A percentile compares a stretch with the other conserved stretches of the same genome.
Evolutionary conservation across 495 filamentous ascomycete genomes (phyloP).

Genomic region (Hyaloscypha bicolor): DNA sequence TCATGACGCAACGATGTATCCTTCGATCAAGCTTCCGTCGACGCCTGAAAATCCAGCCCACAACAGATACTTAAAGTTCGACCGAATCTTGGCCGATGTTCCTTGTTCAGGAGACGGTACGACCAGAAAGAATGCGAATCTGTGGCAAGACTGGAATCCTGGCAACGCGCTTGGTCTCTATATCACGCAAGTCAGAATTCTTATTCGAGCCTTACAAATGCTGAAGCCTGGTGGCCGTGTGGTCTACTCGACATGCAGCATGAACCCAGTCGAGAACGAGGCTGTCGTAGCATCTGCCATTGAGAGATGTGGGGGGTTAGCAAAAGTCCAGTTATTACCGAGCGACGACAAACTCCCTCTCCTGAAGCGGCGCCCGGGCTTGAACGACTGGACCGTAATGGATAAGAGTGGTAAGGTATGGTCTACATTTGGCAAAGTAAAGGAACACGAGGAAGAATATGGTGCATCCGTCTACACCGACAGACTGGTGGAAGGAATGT

Average conservation of each 20-base stretch:
- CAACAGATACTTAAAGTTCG: conserved; percentile 88
- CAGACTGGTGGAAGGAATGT: conserved; percentile 78
- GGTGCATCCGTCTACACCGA: conserved; percentile 54
- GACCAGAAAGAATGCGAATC: conserved; percentile 80
- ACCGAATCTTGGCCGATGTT: conserved; percentile 94
- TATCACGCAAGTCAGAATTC: conserved; percentile 80
- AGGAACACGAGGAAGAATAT: conserved; percentile 59
- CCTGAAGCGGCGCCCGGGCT: conserved; percentile 72
- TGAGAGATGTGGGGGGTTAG: conserved; percentile 81
- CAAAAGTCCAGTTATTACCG: conserved; percentile 82
- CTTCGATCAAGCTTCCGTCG: conserved; percentile 77
- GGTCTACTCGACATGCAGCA: conserved; percentile 96
- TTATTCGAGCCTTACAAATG: conserved; percentile 94
- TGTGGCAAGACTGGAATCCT: conserved; percentile 95
- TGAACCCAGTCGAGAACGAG: conserved; percentile 98
- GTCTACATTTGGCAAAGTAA: conserved; percentile 75
- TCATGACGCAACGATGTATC: conserved; percentile 96
- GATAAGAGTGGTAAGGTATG: conserved; percentile 78
- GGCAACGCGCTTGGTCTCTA: conserved; percentile 83
- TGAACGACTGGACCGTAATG: conserved; percentile 84
- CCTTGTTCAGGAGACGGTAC: conserved; percentile 97
- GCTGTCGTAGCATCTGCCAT: conserved; percentile 87
- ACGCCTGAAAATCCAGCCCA: conserved; percentile 50
- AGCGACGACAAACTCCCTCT: conserved; percentile 74
- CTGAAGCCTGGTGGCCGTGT: conserved; percentile 91